Evolutionary conservation across 768 basidiomycete genomes (phyloP), one percentile per base, ranked within the genome.

Genomic region (Gymnopilus junonius): DNA sequence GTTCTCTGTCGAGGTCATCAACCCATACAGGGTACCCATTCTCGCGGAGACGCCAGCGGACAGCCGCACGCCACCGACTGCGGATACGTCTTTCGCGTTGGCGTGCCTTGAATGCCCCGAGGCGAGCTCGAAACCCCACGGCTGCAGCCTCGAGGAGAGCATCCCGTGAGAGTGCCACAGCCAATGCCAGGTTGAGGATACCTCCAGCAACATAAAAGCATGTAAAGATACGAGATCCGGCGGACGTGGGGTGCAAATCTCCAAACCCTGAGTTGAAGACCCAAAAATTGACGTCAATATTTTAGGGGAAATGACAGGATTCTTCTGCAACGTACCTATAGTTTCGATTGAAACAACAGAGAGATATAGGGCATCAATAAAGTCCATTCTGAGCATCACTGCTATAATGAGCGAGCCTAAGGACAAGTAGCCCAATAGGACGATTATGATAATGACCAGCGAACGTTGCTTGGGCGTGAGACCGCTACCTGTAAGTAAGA

Each of bases 361-460:
- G 69, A 93, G 93, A 71, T 93, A 94, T n/a, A 94, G 79, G 0
- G 87, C 88, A 70, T 92, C 79, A 66, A 93, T 82, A 71, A 91
- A 95, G 17, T 79, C 73, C 31, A 91, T 80, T 4, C 81, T 58
- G 46, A 89, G 73, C 25, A 87, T 74, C 59, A 85, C 73, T 0
- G 85, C 77, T 70, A 86, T 82, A 54, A 86, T 74, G 15, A 92
- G 79, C 0, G 89, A 85, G 7, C 93, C 94, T 11, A 95, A 69
- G 0, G 89, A 91, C 63, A 94, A 79, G 71, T 93, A 94, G 61
- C 80, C 79, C 23, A 95, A 80, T 1, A 95, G 77, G 15, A 88
- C 71, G 68, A 95, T 95, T 61, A 91, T 86, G 39, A 91, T 84
- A 62, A 95, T 89, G 37, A 90, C 85, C 20, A 95, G 83, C 0